These are phyloP conservation scores for Esteya vermicola DNA, from an alignment of 2,329 filamentous ascomycete species.

Conservation along the genomic window DNA sequence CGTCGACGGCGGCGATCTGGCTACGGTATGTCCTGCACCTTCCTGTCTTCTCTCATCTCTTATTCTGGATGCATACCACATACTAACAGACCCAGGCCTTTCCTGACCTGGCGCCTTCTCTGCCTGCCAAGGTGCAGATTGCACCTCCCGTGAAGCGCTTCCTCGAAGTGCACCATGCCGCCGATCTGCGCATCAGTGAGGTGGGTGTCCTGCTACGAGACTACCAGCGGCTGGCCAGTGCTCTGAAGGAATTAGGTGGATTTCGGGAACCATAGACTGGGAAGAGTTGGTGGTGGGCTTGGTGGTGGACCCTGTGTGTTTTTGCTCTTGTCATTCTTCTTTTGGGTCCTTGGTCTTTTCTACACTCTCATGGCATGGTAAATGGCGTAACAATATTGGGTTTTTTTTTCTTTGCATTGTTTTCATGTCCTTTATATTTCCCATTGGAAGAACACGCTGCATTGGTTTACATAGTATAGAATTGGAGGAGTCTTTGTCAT, in stretches of 20 bases:
- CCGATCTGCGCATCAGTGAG: slow-evolving; percentile 59
- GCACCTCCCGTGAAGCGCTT: slow-evolving; percentile 59
- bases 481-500: too few species aligned
- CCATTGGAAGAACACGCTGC: too few species aligned
- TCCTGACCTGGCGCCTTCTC: slow-evolving; percentile 39
- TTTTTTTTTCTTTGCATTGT: background rate
- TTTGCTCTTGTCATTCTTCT: background rate
- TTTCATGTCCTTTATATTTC: too few species aligned
- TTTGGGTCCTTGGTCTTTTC: background rate
- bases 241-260: slow-evolving; percentile 47
- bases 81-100: slow-evolving; percentile 32
- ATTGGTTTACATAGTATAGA: too few species aligned
- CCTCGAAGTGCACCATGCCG: slow-evolving; percentile 55
- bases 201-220: slow-evolving; percentile 58
- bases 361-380: background rate
- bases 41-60: background rate
- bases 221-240: slow-evolving; percentile 56
- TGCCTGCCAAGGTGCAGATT: slow-evolving; percentile 44
- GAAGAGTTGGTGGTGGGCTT: too few species aligned
- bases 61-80: background rate
- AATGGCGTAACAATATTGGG: background rate
- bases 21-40: slow-evolving; percentile 26
- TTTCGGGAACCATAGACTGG: too few species aligned
- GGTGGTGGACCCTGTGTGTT: background rate
- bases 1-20: slow-evolving; percentile 39